phyloP scores from a whole-genome alignment of 345 rosid species.

The Aegle marmelos region DNA sequence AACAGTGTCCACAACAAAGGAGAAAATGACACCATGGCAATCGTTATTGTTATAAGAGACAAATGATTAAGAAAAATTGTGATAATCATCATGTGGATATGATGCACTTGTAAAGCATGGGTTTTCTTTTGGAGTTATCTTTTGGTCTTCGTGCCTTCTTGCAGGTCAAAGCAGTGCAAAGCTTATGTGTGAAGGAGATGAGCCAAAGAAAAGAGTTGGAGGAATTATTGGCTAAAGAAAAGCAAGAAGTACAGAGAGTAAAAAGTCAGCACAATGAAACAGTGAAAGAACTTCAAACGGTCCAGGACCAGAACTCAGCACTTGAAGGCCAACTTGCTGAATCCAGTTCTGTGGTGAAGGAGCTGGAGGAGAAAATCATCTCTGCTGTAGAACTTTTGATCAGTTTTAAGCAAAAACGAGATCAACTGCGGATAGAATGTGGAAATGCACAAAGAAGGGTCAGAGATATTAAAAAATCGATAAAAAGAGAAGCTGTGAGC shows the following conservation, averaged over 20 bases:
- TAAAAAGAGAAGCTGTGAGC: conserved; percentile 32
- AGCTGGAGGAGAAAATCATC: conserved; percentile 74
- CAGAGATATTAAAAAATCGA: conserved; percentile 34
- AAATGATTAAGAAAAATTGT: background rate
- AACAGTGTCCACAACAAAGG: background rate
- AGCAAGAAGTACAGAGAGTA: conserved; percentile 42
- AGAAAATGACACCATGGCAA: background rate
- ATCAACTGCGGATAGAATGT: conserved; percentile 56
- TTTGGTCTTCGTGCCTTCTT: conserved; percentile 14
- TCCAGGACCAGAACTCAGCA: conserved; percentile 45
- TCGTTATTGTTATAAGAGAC: background rate
- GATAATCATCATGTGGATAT: background rate
- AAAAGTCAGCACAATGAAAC: conserved; percentile 42
- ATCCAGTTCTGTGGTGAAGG: conserved; percentile 38
- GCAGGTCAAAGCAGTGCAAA: conserved; percentile 69
- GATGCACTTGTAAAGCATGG: background rate
- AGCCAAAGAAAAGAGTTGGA: conserved; percentile 61
- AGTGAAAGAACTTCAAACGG: conserved; percentile 46
- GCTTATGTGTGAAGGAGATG: conserved; percentile 54
- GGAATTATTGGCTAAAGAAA: conserved; percentile 49
- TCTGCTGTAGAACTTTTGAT: conserved; percentile 82
- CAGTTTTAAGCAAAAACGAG: conserved; percentile 65
- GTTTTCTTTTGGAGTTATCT: background rate
- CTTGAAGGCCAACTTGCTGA: conserved; percentile 53
- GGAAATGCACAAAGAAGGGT: conserved; percentile 49